Base-by-base conservation (phyloP, 305 asterid species). In the Striga hermonthica region DNA sequence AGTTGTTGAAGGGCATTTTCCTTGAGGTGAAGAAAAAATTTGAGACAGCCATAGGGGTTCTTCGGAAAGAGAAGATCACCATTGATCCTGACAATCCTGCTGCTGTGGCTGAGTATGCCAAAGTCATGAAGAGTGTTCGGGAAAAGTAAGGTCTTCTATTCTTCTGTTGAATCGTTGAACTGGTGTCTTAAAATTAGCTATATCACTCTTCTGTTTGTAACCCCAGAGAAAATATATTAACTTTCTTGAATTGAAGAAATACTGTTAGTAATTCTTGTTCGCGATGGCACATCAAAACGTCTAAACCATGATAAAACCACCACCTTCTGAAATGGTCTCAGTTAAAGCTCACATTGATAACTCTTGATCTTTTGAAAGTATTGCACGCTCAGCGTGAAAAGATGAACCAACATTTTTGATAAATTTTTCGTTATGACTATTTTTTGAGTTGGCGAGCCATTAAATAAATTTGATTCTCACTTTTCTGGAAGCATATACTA, bases 1-100 rank as follows among this genome's bases (percentile, higher is more conserved):
- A 92, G 76, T 60, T 89, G 86, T 80, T 92, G 91, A 92, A 92
- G 93, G 85, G 87, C 76, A 82, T 89, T 55, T 92, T 92, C 74
- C 86, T 84, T 28, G 97, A 92, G 69, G 87, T 89, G 50, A 89
- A 84, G 87, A 92, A 84, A 64, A 92, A 92, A 72, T 88, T 80
- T 65, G 97, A 92, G 80, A 87, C 95, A 50, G 96, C 97, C 60
- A 40, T 89, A 6, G 94, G 87, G 48, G 47, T 89, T 74, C 85
- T 89, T 4, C 80, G 80, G 55, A 83, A 82, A 72, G 97, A 92
- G 83, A 89, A 87, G 87, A 89, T 92, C 78, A 87, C 94, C 58
- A 82, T 92, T 12, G 89, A 83, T 55, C 96, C 97, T 16, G 84
- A 86, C 35, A 90, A 92, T 79, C 86, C 97, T 64, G 81, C 91